phyloP scores from a whole-genome alignment of 176 grass and related monocot species.

The Triticum timopheevii region DNA sequence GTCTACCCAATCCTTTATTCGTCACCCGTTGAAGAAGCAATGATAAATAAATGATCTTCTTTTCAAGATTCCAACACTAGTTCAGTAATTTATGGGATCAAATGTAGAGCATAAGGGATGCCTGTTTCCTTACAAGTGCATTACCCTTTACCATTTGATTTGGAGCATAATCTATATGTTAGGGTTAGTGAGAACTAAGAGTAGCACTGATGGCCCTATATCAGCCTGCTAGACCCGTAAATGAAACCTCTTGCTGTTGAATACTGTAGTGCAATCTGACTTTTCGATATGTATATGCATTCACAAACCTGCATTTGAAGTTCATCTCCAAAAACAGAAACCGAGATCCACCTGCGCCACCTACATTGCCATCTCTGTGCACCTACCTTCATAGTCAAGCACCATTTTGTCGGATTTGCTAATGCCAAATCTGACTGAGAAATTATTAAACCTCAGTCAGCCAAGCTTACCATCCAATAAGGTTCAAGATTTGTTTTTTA shows the following conservation, averaged over 20 bases:
- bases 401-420: background rate
- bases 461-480: background rate
- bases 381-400: background rate
- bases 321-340: conserved; percentile 9
- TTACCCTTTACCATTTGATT: conserved; percentile 1
- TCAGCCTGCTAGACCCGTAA: background rate
- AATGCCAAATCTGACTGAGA: background rate
- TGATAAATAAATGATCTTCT: background rate
- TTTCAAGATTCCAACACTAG: conserved; percentile 8
- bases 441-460: background rate
- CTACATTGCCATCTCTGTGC: background rate
- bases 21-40: background rate
- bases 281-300: conserved; percentile 2
- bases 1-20: background rate
- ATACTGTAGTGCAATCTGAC: conserved; percentile 13
- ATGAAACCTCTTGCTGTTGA: background rate
- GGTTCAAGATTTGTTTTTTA: background rate
- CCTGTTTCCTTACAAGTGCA: background rate
- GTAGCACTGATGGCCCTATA: background rate
- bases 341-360: conserved; percentile 2
- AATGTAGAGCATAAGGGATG: background rate
- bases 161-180: background rate
- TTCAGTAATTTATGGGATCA: conserved; percentile 11
- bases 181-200: background rate
- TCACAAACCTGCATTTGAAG: background rate